phyloP scores from a whole-genome alignment of 768 basidiomycete species.

The Lactarius deliciosus region DNA sequence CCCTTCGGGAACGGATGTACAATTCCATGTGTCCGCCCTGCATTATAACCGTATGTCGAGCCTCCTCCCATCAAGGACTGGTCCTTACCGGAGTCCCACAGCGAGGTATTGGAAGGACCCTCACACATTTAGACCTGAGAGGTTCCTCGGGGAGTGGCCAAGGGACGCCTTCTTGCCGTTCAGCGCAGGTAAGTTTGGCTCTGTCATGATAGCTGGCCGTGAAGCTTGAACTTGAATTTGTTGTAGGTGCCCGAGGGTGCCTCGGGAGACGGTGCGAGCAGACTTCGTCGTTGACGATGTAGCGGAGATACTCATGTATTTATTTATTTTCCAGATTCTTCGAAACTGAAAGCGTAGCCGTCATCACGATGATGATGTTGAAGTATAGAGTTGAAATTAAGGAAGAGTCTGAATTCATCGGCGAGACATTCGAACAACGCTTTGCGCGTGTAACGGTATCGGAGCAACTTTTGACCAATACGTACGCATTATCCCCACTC shows the following conservation, averaged over 20 bases:
- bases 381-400: slow-evolving; percentile 49
- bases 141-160: slow-evolving; percentile 38
- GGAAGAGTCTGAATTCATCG: slow-evolving; percentile 47
- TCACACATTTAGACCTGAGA: slow-evolving; percentile 42
- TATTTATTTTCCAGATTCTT: slow-evolving; percentile 40
- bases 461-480: slow-evolving; percentile 3
- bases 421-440: slow-evolving; percentile 46
- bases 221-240: background rate
- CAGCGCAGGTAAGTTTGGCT: slow-evolving; percentile 25
- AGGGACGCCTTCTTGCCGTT: slow-evolving; percentile 40
- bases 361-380: slow-evolving; percentile 46
- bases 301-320: background rate
- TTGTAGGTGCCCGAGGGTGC: slow-evolving; percentile 29
- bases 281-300: background rate
- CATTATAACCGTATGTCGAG: slow-evolving; percentile 49
- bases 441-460: slow-evolving; percentile 32
- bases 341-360: slow-evolving; percentile 50
- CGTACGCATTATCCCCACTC: slow-evolving; percentile 1
- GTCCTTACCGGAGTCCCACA: slow-evolving; percentile 29
- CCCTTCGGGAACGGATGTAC: slow-evolving; percentile 44
- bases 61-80: too few species aligned
- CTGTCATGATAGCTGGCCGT: background rate
- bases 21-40: slow-evolving; percentile 41
- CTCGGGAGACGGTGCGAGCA: slow-evolving; percentile 28
- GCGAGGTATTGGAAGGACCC: slow-evolving; percentile 60